Conservation (phyloP, 106 monocot genomes). For the Allium fistulosum region DNA sequence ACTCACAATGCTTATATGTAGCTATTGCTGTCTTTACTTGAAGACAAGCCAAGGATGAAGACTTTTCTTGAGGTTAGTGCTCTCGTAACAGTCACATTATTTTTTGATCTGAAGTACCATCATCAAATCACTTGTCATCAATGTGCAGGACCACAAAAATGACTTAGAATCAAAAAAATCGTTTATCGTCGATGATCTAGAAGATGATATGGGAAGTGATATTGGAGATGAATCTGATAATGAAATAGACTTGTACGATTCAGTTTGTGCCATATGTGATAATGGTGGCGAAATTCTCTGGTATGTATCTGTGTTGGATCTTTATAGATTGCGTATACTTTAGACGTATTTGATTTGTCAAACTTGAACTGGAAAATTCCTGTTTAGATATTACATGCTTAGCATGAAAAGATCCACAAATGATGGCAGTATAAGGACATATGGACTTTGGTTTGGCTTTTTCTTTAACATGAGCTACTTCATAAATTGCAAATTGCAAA, state of each 20-base stretch:
- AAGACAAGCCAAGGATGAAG: conserved; percentile 5
- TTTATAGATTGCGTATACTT: too few relatives aligned
- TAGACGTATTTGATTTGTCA: too few relatives aligned
- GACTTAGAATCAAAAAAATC: conserved; percentile 3
- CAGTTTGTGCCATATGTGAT: conserved; percentile 48
- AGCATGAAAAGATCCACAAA: too few relatives aligned
- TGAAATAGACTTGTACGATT: conserved; percentile 22
- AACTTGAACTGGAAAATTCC: too few relatives aligned
- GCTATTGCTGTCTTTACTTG: conserved; percentile 7
- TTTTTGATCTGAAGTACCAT: too few relatives aligned
- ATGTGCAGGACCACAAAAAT: not conserved
- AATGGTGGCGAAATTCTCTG: conserved; percentile 29
- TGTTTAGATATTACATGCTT: too few relatives aligned
- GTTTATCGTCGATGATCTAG: conserved; percentile 18
- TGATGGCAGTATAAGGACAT: too few relatives aligned
- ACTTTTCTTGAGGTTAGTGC: conserved; percentile 7
- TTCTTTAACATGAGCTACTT: too few relatives aligned
- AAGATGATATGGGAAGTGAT: not conserved
- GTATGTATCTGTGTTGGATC: conserved; percentile 3
- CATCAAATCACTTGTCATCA: too few relatives aligned
- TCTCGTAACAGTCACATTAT: not conserved
- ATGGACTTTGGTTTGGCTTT: too few relatives aligned
- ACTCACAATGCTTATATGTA: not conserved
- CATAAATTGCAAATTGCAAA: too few relatives aligned
- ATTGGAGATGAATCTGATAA: conserved; percentile 22